Base-by-base conservation (phyloP, 768 basidiomycete genomes). In the Pisolithus albus region DNA sequence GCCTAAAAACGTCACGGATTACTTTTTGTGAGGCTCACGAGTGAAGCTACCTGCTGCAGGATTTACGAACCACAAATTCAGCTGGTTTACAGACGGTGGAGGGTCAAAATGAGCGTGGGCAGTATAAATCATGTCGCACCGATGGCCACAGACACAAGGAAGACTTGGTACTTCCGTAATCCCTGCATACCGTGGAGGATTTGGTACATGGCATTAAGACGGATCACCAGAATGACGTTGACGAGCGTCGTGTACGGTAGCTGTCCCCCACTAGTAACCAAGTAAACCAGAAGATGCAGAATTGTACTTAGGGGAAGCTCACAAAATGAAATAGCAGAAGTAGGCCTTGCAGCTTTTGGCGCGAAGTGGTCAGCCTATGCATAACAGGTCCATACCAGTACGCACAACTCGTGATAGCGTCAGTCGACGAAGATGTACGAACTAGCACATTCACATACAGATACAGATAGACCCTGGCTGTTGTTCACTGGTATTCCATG, bases 261-360 rank as follows among this genome's bases (percentile, higher is more conserved):
- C 1, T 55, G 43, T 8, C 61, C 61, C 26, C 51, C 62, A n/a
- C 61, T 63, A n/a, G n/a, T n/a, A 30, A 30, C 30, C 7, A 4
- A 30, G 10, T 8, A 32, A 41, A 41, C 34, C 15, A 23, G 2
- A 9, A 19, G 6, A 18, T 36, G 13, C n/a, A 6, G 10, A 0
- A 8, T 52, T 9, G 36, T 21, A 5, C 9, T 11, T 6, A 30
- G 9, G 28, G 2, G 16, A 4, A 26, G 9, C 59, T 52, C 52
- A 64, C 61, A 62, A 45, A 46, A 48, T 64, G 1, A 53, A 9
- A 15, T 61, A 62, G 36, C 55, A 56, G 39, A 53, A 64, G 53
- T 64, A 62, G 36, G 28, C 3, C 54, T 51, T 63, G 52, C 61
- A 62, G 32, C 61, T 62, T 11, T 8, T 26, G 23, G 23, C 13